phyloP scores from a whole-genome alignment of 2,329 filamentous ascomycete genomes.

The Colletotrichum liriopes region DNA sequence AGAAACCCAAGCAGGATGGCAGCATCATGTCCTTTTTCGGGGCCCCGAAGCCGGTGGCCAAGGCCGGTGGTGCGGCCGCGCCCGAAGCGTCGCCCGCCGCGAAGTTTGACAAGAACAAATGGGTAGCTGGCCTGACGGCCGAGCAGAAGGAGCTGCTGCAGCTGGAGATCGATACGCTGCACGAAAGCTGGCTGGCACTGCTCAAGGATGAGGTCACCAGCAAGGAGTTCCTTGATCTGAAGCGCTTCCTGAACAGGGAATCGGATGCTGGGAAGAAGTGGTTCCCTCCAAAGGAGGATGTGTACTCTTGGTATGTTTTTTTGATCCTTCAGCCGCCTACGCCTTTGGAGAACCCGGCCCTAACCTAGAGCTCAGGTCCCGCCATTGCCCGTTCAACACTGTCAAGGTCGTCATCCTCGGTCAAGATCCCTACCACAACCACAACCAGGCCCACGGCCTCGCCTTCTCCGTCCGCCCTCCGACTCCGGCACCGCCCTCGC shows the following conservation, averaged over 20 bases:
- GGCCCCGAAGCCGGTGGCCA: constrained; percentile 69
- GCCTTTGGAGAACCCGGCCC: constrained; percentile 5
- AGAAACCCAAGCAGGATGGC: constrained; percentile 81
- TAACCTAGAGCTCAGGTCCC: constrained; percentile 78
- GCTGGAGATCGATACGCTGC: constrained; percentile 92
- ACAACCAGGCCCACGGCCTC: constrained; percentile 95
- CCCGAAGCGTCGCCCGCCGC: constrained; percentile 51
- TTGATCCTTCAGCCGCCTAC: background rate
- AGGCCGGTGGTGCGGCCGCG: constrained; percentile 45
- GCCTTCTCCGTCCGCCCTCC: constrained; percentile 96
- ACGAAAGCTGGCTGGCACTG: constrained; percentile 91
- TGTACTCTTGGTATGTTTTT: constrained; percentile 88
- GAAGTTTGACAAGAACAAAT: constrained; percentile 91
- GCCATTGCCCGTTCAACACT: constrained; percentile 88
- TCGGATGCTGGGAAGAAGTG: constrained; percentile 80
- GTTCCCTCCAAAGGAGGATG: constrained; percentile 89
- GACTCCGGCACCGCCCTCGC: constrained; percentile 88
- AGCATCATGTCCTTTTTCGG: constrained; percentile 94
- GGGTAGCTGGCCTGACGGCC: constrained; percentile 82
- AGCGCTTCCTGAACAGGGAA: constrained; percentile 88
- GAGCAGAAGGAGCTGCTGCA: constrained; percentile 88
- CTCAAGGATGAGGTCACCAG: constrained; percentile 88
- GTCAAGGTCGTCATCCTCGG: constrained; percentile 96
- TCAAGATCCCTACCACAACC: constrained; percentile 97
- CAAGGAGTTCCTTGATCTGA: constrained; percentile 88